Conservation (phyloP, 202 grass and related monocot species). For the Carex arenaria region DNA sequence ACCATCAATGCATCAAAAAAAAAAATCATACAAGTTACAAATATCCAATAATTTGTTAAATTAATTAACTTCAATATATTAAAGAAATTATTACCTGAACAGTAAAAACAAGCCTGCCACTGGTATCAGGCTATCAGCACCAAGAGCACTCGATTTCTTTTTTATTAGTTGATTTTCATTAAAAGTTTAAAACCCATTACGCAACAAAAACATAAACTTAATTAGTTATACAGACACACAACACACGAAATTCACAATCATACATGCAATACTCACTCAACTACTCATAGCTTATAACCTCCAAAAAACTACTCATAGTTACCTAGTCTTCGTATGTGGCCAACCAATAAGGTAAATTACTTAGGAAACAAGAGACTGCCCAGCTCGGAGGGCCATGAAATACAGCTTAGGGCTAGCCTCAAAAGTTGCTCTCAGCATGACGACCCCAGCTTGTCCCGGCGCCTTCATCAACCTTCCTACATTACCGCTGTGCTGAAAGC, state of each 20-base stretch:
- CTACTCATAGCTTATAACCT: too few species aligned
- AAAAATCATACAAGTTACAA: too few species aligned
- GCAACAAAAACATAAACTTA: not conserved
- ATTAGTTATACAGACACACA: not conserved
- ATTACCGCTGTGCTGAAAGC: not conserved
- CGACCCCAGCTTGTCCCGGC: conserved; percentile 21
- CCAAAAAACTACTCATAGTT: not conserved
- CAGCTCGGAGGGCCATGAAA: conserved; percentile 25
- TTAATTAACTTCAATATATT: too few species aligned
- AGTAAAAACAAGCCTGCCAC: not conserved
- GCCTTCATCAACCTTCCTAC: conserved; percentile 15
- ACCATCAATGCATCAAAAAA: not conserved
- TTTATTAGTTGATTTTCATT: too few species aligned
- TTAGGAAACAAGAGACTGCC: not conserved
- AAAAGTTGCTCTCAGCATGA: conserved; percentile 20
- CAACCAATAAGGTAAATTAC: not conserved
- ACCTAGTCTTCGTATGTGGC: not conserved
- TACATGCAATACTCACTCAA: too few species aligned
- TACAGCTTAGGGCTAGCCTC: conserved; percentile 7
- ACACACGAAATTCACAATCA: not conserved
- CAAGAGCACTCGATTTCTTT: too few species aligned
- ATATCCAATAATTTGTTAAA: too few species aligned
- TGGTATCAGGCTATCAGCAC: too few species aligned
- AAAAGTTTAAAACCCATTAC: not conserved
- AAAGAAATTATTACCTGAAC: not conserved